Base-by-base conservation (phyloP, 1,284 basidiomycete genomes). In the Xerocomus cyaneibrunnescens region DNA sequence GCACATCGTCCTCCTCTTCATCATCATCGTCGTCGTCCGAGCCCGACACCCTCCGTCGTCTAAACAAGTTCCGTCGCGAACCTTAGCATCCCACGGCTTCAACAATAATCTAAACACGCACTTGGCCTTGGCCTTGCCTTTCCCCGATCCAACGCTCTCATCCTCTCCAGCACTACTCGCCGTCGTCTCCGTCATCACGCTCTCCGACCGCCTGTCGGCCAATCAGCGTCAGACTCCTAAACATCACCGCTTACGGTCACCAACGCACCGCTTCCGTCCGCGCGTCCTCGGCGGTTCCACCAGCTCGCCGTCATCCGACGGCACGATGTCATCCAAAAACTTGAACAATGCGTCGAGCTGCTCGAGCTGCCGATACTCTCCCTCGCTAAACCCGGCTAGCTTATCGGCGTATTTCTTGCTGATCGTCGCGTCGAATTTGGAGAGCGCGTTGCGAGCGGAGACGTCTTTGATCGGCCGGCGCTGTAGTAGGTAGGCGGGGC, bases 391-490 rank as follows among this genome's bases (percentile, higher is more conserved):
- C 45, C 77, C 81, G 54, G 84, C 81, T 9, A 94, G 72, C 61
- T 86, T 82, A 42, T 81, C 77, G 22, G 82, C 79, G 61, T 85
- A 94, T 60, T 83, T 85, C 73, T 92, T 93, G 40, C 75, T 67
- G 28, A 95, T 72, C 1, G 73, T 57, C 0, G 74, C 67, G 48
- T 92, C 85, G 65, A 96, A 95, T 54, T 86, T 85, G n/a, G 68
- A 72, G 38, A 98, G 74, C 0, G 92, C 85, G 57, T 90, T 96
- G 50, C 83, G 84, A 10, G 89, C 80, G 0, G 81, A 74, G 0
- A 84, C 74, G 59, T 98, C 95, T 10, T 78, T 74, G 16, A 90
- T 66, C 0, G 90, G 90, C 0, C 89, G 87, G 51, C 84, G 86
- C 89, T 93, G 21, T 1, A 16, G 5, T n/a, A n/a, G n/a, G n/a